These are phyloP conservation scores for Populus hybrid DNA, from an alignment of 441 rosid genomes.

Conservation along the genomic window DNA sequence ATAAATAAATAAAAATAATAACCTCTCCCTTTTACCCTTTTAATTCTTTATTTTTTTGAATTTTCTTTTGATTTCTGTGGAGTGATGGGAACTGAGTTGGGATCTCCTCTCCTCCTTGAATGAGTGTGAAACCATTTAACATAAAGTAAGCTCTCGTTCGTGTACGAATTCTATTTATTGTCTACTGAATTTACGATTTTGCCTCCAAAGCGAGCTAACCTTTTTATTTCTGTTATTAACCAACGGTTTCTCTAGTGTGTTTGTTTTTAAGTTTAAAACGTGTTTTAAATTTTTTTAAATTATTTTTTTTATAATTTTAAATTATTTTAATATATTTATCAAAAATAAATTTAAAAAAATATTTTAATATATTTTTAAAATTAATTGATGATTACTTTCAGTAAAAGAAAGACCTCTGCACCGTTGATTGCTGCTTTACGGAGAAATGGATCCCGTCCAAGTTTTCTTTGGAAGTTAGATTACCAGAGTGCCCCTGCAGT, in stretches of 20 bases:
- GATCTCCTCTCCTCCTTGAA: slow-evolving; percentile 28
- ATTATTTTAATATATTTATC: too few species aligned
- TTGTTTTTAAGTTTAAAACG: too few species aligned
- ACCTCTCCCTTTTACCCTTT: background rate
- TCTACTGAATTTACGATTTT: background rate
- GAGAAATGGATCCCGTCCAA: too few species aligned
- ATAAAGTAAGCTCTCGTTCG: background rate
- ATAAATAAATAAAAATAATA: slow-evolving; percentile 1
- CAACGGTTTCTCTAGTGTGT: background rate
- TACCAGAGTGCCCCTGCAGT: background rate
- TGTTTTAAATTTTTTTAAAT: too few species aligned
- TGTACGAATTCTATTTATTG: background rate
- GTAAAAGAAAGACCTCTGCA: too few species aligned
- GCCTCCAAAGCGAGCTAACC: background rate
- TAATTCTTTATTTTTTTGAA: slow-evolving; percentile 10
- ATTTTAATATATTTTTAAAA: too few species aligned
- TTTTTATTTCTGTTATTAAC: background rate
- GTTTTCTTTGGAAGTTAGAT: background rate
- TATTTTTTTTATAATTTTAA: too few species aligned
- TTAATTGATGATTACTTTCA: too few species aligned
- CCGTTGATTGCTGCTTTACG: background rate
- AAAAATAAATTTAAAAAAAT: too few species aligned
- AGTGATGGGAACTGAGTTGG: slow-evolving; percentile 27
- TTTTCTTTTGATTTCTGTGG: slow-evolving; percentile 31
- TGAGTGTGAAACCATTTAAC: slow-evolving; percentile 26